Conservation (phyloP, 495 filamentous ascomycete genomes). For the Thermothielavioides terrestris region DNA sequence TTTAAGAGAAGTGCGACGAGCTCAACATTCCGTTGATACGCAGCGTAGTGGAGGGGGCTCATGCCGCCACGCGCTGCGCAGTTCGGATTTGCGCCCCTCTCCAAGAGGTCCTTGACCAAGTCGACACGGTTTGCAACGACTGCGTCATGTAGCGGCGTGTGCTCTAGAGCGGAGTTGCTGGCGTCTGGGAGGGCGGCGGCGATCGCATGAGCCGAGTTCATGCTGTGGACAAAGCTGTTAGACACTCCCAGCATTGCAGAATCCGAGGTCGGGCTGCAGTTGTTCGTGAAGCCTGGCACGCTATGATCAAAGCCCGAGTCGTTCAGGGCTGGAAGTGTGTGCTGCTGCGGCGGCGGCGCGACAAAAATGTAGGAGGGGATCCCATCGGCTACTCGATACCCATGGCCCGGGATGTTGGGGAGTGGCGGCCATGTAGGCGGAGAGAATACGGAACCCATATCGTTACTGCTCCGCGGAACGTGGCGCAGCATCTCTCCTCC, state of each 20-base stretch:
- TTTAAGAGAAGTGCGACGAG: conserved; percentile 8
- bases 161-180: neutral
- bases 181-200: neutral
- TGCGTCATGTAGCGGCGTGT: conserved; percentile 8
- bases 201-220: neutral
- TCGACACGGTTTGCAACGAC: conserved; percentile 3
- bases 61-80: conserved; percentile 4
- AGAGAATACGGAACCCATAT: neutral
- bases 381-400: neutral
- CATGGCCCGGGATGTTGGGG: neutral
- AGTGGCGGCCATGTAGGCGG: neutral
- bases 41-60: conserved; percentile 13
- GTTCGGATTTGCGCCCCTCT: neutral
- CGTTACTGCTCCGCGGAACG: neutral
- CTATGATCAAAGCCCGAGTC: neutral
- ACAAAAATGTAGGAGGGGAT: neutral
- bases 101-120: neutral
- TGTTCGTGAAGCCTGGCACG: neutral
- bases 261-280: neutral
- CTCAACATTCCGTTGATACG: conserved; percentile 5
- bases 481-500: neutral
- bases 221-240: neutral
- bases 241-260: neutral
- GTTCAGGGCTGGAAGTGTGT: neutral
- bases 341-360: neutral